A percentile compares a stretch with the other conserved stretches of the same genome.
These are phyloP conservation scores for Porphyrellus cyaneotinctus DNA, from an alignment of 768 basidiomycete species.

Conservation along the genomic window DNA sequence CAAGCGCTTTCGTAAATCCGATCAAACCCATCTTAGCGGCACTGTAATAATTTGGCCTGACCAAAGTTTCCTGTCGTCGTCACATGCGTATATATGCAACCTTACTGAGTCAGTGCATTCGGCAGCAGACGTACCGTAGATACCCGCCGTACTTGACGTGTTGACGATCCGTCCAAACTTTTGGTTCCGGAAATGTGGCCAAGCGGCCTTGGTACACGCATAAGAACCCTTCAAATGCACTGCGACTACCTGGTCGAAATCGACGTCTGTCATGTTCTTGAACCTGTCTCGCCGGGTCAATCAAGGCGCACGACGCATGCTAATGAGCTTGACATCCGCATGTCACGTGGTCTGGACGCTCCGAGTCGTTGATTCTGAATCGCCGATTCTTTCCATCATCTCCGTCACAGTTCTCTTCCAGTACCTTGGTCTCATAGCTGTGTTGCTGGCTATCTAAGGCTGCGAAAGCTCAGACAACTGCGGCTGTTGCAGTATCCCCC, in stretches of 20 bases:
- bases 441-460: too few species aligned
- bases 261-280: conserved; percentile 95
- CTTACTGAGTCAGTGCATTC: not conserved
- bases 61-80: conserved; percentile 76
- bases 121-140: conserved; percentile 61
- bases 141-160: conserved; percentile 90
- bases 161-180: conserved; percentile 94
- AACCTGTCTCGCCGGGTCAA: conserved; percentile 45
- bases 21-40: conserved; percentile 97
- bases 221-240: conserved; percentile 95
- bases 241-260: conserved; percentile 84
- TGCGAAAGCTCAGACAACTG: too few species aligned
- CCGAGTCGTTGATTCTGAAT: too few species aligned
- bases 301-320: not conserved
- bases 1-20: conserved; percentile 89
- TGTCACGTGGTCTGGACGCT: too few species aligned
- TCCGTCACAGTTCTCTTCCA: too few species aligned
- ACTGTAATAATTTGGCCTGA: conserved; percentile 95
- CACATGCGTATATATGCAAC: not conserved
- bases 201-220: conserved; percentile 89
- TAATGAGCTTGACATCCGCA: too few species aligned
- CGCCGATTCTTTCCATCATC: too few species aligned
- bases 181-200: conserved; percentile 93
- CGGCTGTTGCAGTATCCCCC: conserved; percentile 4
- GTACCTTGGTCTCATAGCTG: too few species aligned